phyloP scores from a whole-genome alignment of 2,329 filamentous ascomycete species.

The Penicillium expansum region DNA sequence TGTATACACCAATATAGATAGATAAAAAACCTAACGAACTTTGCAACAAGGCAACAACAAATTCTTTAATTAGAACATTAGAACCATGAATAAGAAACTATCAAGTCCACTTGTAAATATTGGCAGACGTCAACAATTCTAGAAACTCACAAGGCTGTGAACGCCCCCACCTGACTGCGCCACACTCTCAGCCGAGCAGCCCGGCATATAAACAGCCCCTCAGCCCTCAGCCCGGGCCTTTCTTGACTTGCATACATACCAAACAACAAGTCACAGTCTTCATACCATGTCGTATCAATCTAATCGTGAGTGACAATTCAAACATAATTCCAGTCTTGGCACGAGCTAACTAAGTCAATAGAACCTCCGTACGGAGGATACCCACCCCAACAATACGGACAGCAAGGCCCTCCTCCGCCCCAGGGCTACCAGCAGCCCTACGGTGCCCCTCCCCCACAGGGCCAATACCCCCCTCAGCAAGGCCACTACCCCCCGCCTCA shows the following conservation, averaged over 20 bases:
- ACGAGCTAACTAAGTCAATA: conserved; percentile 7
- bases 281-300: conserved; percentile 22
- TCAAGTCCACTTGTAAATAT: background rate
- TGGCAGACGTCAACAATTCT: background rate
- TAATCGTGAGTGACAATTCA: conserved; percentile 18
- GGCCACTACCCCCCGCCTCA: conserved; percentile 29
- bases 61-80: background rate
- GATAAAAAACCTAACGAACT: background rate
- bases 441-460: conserved; percentile 17
- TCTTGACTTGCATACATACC: background rate
- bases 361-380: conserved; percentile 31
- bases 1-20: background rate
- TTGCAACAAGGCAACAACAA: background rate
- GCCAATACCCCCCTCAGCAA: conserved; percentile 29
- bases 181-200: conserved; percentile 10
- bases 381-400: conserved; percentile 25
- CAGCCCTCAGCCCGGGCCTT: background rate
- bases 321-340: too few species aligned
- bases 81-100: background rate
- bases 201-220: conserved; percentile 5
- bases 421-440: conserved; percentile 26
- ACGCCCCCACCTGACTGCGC: conserved; percentile 21
- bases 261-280: background rate
- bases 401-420: conserved; percentile 24
- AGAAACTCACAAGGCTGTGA: conserved; percentile 16